These are phyloP conservation scores for Fusarium verticillioides DNA, from an alignment of 2,329 filamentous ascomycete genomes.

Conservation along the genomic window DNA sequence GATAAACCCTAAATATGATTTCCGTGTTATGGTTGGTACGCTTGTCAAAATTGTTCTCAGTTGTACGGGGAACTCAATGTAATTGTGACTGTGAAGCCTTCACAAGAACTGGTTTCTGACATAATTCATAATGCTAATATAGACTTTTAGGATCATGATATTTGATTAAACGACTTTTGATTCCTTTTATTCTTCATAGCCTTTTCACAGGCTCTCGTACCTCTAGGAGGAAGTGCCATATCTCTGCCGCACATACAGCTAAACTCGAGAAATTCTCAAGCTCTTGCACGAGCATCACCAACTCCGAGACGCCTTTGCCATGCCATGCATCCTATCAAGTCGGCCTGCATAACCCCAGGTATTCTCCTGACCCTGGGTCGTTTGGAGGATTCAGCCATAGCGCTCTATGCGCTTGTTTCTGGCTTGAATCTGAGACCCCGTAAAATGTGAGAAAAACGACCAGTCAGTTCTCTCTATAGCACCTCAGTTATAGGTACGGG, in stretches of 20 bases:
- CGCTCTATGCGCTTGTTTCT: constrained; percentile 4
- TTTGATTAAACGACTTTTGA: constrained; percentile 42
- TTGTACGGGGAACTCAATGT: not conserved
- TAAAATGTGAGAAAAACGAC: constrained; percentile 39
- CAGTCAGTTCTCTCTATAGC: constrained; percentile 38
- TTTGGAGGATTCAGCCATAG: constrained; percentile 20
- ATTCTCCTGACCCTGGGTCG: constrained; percentile 36
- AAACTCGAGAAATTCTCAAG: constrained; percentile 46
- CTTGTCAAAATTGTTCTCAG: not conserved
- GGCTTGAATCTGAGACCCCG: constrained; percentile 28
- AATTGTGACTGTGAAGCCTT: not conserved
- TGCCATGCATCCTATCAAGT: constrained; percentile 53
- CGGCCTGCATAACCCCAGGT: constrained; percentile 48
- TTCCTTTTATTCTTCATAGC: constrained; percentile 43
- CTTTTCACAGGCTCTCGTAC: constrained; percentile 37
- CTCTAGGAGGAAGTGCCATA: constrained; percentile 42
- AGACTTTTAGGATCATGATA: constrained; percentile 17
- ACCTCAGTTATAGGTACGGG: constrained; percentile 81
- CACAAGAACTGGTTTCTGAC: not conserved
- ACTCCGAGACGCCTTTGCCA: constrained; percentile 57
- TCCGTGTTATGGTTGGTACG: not conserved
- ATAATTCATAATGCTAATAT: not conserved
- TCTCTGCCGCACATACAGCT: constrained; percentile 45
- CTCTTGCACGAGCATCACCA: constrained; percentile 51
- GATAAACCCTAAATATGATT: not conserved